Base-by-base conservation (phyloP, 257 asterid genomes). In the Penstemon eatonii region DNA sequence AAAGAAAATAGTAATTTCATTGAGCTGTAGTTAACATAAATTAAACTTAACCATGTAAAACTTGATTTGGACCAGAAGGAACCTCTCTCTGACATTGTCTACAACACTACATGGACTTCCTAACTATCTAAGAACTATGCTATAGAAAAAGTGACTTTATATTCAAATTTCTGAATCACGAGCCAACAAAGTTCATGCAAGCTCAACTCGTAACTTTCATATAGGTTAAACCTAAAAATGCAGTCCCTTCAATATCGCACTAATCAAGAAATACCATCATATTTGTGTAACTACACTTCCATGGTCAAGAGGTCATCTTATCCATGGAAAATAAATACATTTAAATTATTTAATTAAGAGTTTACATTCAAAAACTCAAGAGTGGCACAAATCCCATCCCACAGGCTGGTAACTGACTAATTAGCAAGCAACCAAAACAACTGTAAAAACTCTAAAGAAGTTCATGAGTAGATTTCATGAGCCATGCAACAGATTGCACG, bases 71-170 rank as follows among this genome's bases (percentile, higher is more conserved):
- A 55, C 67, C 63, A 60, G 15, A 8, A 67, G 52, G 44, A 52
- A 65, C 73, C 18, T 46, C 61, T 49, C 57, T 50, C 54, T 66
- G 52, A 47, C 37, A 6, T 41, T 51, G 40, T 62, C 64, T 66
- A 59, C 60, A 9, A 50, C 4, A 44, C 40, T 52, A 47, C 12
- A 25, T 8, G 52, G 62, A 11, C 15, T 56, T 45, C 66, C 1
- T 25, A 54, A 40, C n/a, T 45, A 5, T 19, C 52, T 7, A 18
- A 42, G 33, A 51, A 19, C 10, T 55, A 43, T 63, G 39, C 19
- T 65, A 61, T 19, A 45, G 41, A 47, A 56, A 52, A 36, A 18
- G 66, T 41, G 56, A 18, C n/a, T 25, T 42, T 15, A 18, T 41
- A 44, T 43, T 13, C 60, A 55, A 69, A 45, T 40, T 40, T 52